Evolutionary conservation across 2,329 filamentous ascomycete genomes (phyloP).

Genomic region (Chaetomiaceae sp.): DNA sequence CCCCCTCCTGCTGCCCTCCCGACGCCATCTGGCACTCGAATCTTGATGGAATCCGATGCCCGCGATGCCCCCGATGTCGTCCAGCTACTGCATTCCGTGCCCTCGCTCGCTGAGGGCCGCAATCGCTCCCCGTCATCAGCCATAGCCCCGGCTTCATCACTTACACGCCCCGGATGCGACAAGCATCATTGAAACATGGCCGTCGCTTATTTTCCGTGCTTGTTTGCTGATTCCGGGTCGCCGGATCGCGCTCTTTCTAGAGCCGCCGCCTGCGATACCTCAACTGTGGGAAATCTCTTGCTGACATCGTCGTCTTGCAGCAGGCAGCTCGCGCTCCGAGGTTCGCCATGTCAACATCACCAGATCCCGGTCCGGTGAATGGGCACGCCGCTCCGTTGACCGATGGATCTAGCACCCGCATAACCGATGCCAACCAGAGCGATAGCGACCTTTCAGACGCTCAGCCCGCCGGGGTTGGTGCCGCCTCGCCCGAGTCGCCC

Average conservation of each 20-base stretch:
- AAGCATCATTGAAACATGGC: conserved; percentile 34
- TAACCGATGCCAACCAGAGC: conserved; percentile 48
- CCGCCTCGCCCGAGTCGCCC: conserved; percentile 41
- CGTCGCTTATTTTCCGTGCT: conserved; percentile 23
- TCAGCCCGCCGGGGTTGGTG: conserved; percentile 46
- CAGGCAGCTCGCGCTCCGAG: conserved; percentile 59
- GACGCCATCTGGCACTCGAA: conserved; percentile 25
- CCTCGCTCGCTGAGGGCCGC: conserved; percentile 29
- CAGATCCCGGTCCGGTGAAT: conserved; percentile 60
- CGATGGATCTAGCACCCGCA: conserved; percentile 39
- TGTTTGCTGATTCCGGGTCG: conserved; percentile 33
- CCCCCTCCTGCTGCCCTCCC: conserved; percentile 28
- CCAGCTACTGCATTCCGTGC: conserved; percentile 23
- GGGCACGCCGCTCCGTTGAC: conserved; percentile 57
- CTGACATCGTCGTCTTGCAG: conserved; percentile 50
- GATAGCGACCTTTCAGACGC: conserved; percentile 76
- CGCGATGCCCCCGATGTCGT: conserved; percentile 33
- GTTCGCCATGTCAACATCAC: conserved; percentile 60
- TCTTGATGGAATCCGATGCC: conserved; percentile 36
- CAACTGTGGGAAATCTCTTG: conserved; percentile 29
- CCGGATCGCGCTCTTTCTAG: conserved; percentile 29
- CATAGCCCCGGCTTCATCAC: conserved; percentile 48
- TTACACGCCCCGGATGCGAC: conserved; percentile 42
- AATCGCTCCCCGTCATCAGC: conserved; percentile 42
- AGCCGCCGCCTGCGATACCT: conserved; percentile 21